These are phyloP conservation scores for Leccinum obscurum DNA, from an alignment of 768 basidiomycete genomes.

Conservation along the genomic window DNA sequence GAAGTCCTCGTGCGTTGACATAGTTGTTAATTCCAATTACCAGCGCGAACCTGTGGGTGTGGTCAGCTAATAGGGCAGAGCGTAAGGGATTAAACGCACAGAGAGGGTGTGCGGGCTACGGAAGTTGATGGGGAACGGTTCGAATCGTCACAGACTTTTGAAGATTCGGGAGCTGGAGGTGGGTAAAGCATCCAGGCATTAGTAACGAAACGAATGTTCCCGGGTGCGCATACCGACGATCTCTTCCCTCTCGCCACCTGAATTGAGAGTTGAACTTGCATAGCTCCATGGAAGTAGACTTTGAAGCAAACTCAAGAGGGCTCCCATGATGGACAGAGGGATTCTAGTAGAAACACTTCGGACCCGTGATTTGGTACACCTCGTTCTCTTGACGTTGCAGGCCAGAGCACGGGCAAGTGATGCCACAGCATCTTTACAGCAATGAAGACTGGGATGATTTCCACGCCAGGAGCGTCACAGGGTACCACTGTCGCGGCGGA, in stretches of 20 bases:
- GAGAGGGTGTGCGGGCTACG: not conserved
- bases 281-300: not conserved
- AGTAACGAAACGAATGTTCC: not conserved
- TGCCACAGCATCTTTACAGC: not conserved
- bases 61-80: not conserved
- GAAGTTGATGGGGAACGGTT: not conserved
- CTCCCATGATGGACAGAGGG: not conserved
- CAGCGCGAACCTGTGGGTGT: conserved; percentile 32
- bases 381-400: not conserved
- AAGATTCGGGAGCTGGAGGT: not conserved
- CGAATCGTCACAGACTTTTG: not conserved
- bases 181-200: not conserved
- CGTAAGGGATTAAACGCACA: not conserved
- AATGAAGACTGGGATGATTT: too few relatives aligned
- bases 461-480: too few relatives aligned
- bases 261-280: not conserved
- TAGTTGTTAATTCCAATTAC: conserved; percentile 48
- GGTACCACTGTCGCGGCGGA: too few relatives aligned
- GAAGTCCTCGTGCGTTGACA: conserved; percentile 26
- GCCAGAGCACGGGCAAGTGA: not conserved
- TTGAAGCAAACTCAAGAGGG: not conserved
- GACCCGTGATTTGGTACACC: not conserved
- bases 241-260: not conserved
- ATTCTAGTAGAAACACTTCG: not conserved
- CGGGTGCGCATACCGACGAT: not conserved